Evolutionary conservation across 2,329 filamentous ascomycete genomes (phyloP).

Genomic region (Ascochyta rabiei): DNA sequence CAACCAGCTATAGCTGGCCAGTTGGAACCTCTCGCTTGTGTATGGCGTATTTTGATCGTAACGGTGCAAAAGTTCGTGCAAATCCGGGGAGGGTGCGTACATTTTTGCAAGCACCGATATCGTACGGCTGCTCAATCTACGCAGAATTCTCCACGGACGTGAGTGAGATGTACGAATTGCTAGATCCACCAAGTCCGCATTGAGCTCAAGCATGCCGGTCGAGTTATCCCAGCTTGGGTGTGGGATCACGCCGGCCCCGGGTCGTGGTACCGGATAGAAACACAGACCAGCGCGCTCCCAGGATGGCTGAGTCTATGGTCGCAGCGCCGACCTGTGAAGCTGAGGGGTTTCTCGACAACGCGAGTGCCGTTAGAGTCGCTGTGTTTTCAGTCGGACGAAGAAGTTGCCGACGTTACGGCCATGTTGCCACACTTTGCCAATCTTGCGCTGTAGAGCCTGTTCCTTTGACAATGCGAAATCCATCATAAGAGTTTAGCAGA

Average conservation of each 20-base stretch:
- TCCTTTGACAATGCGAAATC: no score
- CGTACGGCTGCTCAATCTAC: not conserved
- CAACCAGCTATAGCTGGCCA: no score
- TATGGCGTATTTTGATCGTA: no score
- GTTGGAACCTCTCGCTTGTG: no score
- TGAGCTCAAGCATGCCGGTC: not conserved
- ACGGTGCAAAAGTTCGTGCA: no score
- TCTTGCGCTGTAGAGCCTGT: no score
- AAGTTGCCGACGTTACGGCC: no score
- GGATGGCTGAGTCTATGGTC: not conserved
- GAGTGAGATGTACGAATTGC: not conserved
- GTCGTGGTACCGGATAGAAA: not conserved
- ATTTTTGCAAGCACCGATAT: no score
- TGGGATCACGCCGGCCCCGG: not conserved
- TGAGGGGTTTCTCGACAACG: not conserved
- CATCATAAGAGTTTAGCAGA: no score
- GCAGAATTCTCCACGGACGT: not conserved
- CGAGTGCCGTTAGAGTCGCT: not conserved
- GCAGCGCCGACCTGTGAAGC: not conserved
- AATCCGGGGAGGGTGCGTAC: no score
- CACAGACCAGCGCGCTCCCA: not conserved
- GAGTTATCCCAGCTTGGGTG: not conserved
- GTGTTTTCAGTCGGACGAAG: no score
- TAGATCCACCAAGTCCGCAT: not conserved
- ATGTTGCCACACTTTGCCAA: no score